These are phyloP conservation scores for Amoebophrya sp. DNA, from an alignment of 169 alveolate genomes.

Conservation along the genomic window DNA sequence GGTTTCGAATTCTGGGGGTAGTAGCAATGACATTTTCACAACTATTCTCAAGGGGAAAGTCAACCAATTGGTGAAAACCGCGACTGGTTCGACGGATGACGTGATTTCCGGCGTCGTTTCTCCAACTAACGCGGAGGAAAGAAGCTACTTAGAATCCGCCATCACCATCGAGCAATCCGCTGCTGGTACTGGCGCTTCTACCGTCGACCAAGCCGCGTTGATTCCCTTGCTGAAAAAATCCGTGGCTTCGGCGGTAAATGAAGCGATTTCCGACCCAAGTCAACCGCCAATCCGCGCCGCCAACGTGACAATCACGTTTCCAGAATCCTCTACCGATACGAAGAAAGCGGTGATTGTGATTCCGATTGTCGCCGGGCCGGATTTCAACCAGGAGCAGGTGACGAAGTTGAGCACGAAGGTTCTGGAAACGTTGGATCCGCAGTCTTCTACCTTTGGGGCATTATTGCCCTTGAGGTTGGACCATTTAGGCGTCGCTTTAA, in stretches of 20 bases:
- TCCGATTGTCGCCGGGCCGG: background rate
- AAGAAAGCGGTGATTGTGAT: background rate
- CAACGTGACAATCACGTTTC: background rate
- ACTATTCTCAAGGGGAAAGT: background rate
- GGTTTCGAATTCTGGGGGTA: background rate
- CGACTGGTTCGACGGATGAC: background rate
- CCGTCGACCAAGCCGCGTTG: background rate
- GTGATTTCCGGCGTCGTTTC: background rate
- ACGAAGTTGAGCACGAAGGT: background rate
- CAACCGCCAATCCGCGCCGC: no score
- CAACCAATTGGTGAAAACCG: background rate
- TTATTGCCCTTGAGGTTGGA: background rate
- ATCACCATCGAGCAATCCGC: background rate
- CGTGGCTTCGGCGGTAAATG: background rate
- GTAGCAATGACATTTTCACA: background rate
- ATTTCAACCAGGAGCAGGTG: background rate
- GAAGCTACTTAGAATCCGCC: background rate
- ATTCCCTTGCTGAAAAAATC: background rate
- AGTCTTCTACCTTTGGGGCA: background rate
- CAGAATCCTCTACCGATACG: background rate
- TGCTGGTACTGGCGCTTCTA: background rate
- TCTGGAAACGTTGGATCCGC: background rate
- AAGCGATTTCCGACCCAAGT: background rate
- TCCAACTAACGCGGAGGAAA: background rate
- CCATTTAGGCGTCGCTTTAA: background rate